A percentile compares a stretch with the other conserved stretches of the same genome.
Conservation (phyloP, 495 filamentous ascomycete genomes). For the Aspergillus cristatus region DNA sequence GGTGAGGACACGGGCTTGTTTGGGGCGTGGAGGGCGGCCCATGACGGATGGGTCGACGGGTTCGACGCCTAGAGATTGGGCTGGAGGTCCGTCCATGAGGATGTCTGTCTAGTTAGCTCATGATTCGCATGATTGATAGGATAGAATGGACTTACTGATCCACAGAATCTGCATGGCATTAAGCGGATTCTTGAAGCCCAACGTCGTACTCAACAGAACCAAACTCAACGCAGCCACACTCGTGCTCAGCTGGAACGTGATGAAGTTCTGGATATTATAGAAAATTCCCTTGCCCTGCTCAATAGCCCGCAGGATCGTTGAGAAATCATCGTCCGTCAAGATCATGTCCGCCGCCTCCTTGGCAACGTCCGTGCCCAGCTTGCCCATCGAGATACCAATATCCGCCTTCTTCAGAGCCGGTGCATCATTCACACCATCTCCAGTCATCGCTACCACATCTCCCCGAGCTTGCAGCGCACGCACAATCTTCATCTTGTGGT, state of each 20-base stretch:
- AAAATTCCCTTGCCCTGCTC: constrained; percentile 99
- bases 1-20: constrained; percentile 79
- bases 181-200: constrained; percentile 87
- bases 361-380: constrained; percentile 90
- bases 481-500: constrained; percentile 97
- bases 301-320: constrained; percentile 90
- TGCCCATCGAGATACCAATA: constrained; percentile 96
- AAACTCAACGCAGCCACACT: constrained; percentile 88
- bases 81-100: constrained; percentile 97
- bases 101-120: constrained; percentile 56
- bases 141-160: constrained; percentile 79
- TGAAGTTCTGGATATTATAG: constrained; percentile 98
- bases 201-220: constrained; percentile 81
- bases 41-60: constrained; percentile 92
- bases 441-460: constrained; percentile 98
- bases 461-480: constrained; percentile 82
- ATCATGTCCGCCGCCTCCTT: constrained; percentile 99
- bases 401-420: constrained; percentile 95
- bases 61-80: constrained; percentile 94
- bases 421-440: constrained; percentile 96
- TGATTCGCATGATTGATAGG: constrained; percentile 16
- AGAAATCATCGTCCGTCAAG: constrained; percentile 94
- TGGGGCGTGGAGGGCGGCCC: constrained; percentile 77
- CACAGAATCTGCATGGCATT: constrained; percentile 99
- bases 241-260: constrained; percentile 97